Base-by-base conservation (phyloP, 164 flowering plant genomes). In the Berberis vulgaris region DNA sequence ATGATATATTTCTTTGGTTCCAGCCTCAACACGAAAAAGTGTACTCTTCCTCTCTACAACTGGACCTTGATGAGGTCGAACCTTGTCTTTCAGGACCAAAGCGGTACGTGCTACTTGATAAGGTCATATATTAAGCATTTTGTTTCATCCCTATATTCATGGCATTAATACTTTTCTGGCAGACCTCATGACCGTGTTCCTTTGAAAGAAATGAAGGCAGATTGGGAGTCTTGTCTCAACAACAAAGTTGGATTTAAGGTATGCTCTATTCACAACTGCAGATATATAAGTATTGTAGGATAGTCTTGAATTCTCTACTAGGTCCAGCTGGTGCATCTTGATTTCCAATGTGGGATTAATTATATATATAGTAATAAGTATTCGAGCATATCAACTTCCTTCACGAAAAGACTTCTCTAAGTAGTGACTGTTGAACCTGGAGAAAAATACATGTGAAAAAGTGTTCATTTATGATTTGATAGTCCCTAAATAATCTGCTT, bases 31-130 rank as follows among this genome's bases (percentile, higher is more conserved):
- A 62, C 65, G 95, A 89, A 57, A 75, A 84, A 69, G 95, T 77
- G 12, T 91, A 91, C 75, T 89, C 98, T 49, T 83, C 98, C 54
- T 87, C 86, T 69, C 76, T 91, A 42, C 71, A 80, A 53, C 65
- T 91, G 77, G 72, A 87, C 63, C 92, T 91, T 69, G 76, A 67
- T 44, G 86, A 86, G n/a, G 96, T 91, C 57, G 92, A 84, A 65
- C 94, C 98, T 42, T 91, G 98, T 74, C 67, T 91, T 46, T 91
- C 98, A 7, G 98, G 98, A 57, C 98, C 98, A 42, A 91, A 89
- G 74, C 82, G 98, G 98, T 89, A 41, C 13, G 2, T 49, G 52
- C 52, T 49, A 26, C 26, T 0, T 26, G 26, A 26, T 26, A 26
- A 26, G 26, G 26, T 26, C 26, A 26, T 26, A 26, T 26, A 26